phyloP scores from a whole-genome alignment of 495 filamentous ascomycete species.

The Penicillium dipodomyicola region DNA sequence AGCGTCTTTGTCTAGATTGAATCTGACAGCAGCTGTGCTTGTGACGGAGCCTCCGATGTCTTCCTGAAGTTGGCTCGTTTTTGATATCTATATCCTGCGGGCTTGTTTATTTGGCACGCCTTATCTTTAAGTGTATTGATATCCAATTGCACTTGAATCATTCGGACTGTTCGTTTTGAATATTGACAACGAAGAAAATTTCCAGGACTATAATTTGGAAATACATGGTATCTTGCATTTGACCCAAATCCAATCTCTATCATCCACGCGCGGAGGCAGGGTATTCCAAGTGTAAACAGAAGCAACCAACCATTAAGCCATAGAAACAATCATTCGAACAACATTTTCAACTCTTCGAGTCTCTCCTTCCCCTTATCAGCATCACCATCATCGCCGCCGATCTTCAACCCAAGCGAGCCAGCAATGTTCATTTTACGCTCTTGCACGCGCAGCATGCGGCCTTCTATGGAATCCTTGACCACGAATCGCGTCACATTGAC shows the following conservation, averaged over 20 bases:
- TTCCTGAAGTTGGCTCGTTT: background rate
- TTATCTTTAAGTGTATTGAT: slow-evolving; percentile 3
- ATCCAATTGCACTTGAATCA: background rate
- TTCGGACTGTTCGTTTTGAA: background rate
- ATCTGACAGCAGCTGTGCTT: background rate
- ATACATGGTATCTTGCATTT: background rate
- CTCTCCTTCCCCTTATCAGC: slow-evolving; percentile 88
- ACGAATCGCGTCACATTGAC: slow-evolving; percentile 86
- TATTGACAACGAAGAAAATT: background rate
- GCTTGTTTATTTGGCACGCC: background rate
- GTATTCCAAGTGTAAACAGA: background rate
- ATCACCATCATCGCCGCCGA: slow-evolving; percentile 62
- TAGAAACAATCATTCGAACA: slow-evolving; percentile 62
- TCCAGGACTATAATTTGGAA: background rate
- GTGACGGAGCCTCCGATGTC: background rate
- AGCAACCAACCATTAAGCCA: background rate
- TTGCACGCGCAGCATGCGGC: slow-evolving; percentile 90
- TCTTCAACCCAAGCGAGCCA: slow-evolving; percentile 80
- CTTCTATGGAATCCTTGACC: slow-evolving; percentile 86
- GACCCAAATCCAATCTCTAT: background rate
- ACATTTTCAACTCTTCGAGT: slow-evolving; percentile 90
- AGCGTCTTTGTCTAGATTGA: background rate
- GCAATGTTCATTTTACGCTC: slow-evolving; percentile 88
- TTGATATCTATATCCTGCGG: background rate
- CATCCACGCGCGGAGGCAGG: background rate